Conservation (phyloP, 2,329 filamentous ascomycete genomes). For the Leptosphaerulina australis region DNA sequence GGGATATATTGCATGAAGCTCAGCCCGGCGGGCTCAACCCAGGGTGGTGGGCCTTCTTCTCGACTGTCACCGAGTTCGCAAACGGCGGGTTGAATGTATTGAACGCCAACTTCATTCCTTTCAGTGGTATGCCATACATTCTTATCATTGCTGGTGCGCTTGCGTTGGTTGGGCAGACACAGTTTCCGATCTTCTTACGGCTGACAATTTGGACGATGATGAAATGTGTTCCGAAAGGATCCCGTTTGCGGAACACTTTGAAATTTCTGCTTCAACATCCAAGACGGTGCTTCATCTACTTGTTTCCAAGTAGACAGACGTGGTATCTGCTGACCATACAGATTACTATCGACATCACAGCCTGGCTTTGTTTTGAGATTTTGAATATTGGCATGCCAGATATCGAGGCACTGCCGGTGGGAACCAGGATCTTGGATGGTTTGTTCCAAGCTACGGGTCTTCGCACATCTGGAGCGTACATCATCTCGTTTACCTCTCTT, state of each 20-base stretch:
- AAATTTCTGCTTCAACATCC: slow-evolving; percentile 67
- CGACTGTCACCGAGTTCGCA: slow-evolving; percentile 58
- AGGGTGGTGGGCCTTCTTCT: slow-evolving; percentile 45
- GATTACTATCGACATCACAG: slow-evolving; percentile 64
- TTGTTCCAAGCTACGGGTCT: slow-evolving; percentile 68
- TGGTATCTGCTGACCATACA: slow-evolving; percentile 71
- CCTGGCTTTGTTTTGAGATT: slow-evolving; percentile 70
- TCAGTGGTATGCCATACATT: slow-evolving; percentile 56
- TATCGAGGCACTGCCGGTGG: slow-evolving; percentile 59
- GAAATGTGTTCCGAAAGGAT: slow-evolving; percentile 52
- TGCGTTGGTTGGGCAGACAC: slow-evolving; percentile 61
- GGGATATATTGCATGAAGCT: slow-evolving; percentile 49
- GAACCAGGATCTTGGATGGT: slow-evolving; percentile 65
- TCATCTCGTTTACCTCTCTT: slow-evolving; percentile 64
- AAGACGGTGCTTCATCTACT: slow-evolving; percentile 66
- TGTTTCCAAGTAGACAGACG: slow-evolving; percentile 68
- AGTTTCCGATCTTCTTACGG: slow-evolving; percentile 64
- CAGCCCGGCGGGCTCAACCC: slow-evolving; percentile 42
- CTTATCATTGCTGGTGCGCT: slow-evolving; percentile 57
- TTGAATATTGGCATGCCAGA: slow-evolving; percentile 67
- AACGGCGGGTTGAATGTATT: slow-evolving; percentile 63
- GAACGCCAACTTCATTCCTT: slow-evolving; percentile 65
- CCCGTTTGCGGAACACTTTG: slow-evolving; percentile 54
- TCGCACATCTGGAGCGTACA: slow-evolving; percentile 69
- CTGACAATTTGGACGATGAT: slow-evolving; percentile 63